Percentiles rank a stretch among this genome's conserved stretches.
Evolutionary conservation across 2,329 filamentous ascomycete genomes (phyloP).

Genomic region (Plenodomus lindquistii): DNA sequence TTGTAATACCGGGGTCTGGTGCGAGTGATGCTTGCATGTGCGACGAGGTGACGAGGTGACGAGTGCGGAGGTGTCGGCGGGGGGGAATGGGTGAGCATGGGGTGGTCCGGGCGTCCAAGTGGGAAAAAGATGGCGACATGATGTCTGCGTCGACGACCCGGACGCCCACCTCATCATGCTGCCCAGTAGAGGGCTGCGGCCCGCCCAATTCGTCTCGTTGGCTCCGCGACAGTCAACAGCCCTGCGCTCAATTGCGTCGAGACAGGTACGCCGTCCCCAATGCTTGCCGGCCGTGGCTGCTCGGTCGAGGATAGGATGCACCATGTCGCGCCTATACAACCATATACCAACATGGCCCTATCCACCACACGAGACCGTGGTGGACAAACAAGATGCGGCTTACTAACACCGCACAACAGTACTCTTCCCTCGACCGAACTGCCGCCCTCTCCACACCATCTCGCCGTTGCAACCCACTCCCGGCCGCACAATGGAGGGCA

Average conservation of each 20-base stretch:
- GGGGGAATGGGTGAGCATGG: neutral
- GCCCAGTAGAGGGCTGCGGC: slow-evolving; percentile 53
- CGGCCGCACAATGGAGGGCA: slow-evolving; percentile 30
- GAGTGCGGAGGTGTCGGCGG: slow-evolving; percentile 17
- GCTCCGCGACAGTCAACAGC: slow-evolving; percentile 26
- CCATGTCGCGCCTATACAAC: no score
- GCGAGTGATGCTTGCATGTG: no score
- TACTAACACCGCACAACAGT: slow-evolving; percentile 26
- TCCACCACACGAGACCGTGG: no score
- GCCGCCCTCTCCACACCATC: slow-evolving; percentile 19
- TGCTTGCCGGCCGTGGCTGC: neutral
- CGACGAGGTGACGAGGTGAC: neutral
- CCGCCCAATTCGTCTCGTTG: slow-evolving; percentile 33
- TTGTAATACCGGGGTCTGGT: neutral
- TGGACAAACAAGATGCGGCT: neutral
- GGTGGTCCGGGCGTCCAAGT: slow-evolving; percentile 12
- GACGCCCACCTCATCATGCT: slow-evolving; percentile 49
- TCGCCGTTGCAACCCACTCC: slow-evolving; percentile 31
- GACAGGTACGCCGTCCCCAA: slow-evolving; percentile 31
- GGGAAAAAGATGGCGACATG: slow-evolving; percentile 26
- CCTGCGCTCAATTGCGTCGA: slow-evolving; percentile 26
- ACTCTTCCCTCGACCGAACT: slow-evolving; percentile 37
- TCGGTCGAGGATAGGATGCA: neutral
- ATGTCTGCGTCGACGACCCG: slow-evolving; percentile 16
- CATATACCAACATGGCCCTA: no score